Evolutionary conservation across 2,329 filamentous ascomycete species (phyloP), one percentile per base, ranked within the genome.

Genomic region (Pestalotiopsis sp.): DNA sequence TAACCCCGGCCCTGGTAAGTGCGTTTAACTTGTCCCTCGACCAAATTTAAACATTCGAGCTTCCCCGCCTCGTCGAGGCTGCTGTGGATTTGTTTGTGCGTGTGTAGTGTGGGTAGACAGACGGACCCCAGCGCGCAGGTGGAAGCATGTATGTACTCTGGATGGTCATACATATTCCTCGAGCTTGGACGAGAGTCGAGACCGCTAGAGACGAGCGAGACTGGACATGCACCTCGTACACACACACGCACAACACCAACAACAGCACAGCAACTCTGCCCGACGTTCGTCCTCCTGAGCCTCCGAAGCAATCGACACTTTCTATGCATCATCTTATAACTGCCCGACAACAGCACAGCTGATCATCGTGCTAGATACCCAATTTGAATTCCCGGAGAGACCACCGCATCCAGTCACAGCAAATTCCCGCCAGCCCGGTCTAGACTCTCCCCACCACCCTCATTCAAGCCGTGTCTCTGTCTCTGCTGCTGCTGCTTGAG

Each of bases 41-140:
- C 36, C 39, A 38, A n/a, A 41, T 39, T 25, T 52, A 64, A 64
- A 13, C 62, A 49, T 49, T 39, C 31, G 41, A 64, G 38, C 62
- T 64, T 49, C 62, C 62, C 62, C 62, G 62, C 62, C 41, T 45
- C 39, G 27, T 64, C 20, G 39, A 41, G 20, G 60, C 60, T 39
- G 31, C 3, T 63, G 38, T 39, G 60, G 60, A 39, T 23, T 41
- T 36, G 31, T 36, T 41, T 36, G 31, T 36, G 31, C 31, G 31
- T 39, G 31, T 60, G 45, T 49, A 49, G 11, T n/a, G 45, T 59
- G 57, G 57, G 57, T 27, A 59, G n/a, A 17, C 59, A 38, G 25
- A 39, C 25, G 6, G 59, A 14, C 27, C 57, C 23, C 14, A 13
- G 23, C 25, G 9, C 27, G 57, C 23, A 59, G 23, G 57, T 6